Evolutionary conservation across 2,329 filamentous ascomycete genomes (phyloP).

Genomic region (Diplodia intermedia): DNA sequence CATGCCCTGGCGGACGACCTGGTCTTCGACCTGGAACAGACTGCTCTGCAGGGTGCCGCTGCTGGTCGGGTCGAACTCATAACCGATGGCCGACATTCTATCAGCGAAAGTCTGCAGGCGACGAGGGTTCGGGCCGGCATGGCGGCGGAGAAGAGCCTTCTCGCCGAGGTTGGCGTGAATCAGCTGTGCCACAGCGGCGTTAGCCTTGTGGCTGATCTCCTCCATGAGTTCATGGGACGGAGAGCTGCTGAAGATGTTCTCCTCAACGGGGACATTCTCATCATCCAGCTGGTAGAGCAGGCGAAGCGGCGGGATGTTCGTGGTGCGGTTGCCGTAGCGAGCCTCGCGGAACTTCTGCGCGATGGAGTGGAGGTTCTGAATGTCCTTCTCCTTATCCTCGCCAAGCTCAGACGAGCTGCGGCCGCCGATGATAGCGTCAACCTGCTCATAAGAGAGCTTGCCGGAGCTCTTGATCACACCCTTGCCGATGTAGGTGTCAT

Average conservation of each 20-base stretch:
- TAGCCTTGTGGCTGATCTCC: constrained; percentile 92
- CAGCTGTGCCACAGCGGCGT: constrained; percentile 86
- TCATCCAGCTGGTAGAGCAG: constrained; percentile 94
- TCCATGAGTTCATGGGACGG: constrained; percentile 91
- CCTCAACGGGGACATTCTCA: constrained; percentile 95
- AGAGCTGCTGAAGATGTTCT: constrained; percentile 94
- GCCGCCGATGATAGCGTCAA: constrained; percentile 79
- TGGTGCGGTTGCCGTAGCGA: constrained; percentile 79
- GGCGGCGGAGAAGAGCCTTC: constrained; percentile 89
- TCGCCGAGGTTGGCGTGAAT: constrained; percentile 80
- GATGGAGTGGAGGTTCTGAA: constrained; percentile 80
- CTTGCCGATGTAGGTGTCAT: constrained; percentile 93
- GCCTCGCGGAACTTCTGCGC: constrained; percentile 89
- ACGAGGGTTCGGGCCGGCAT: constrained; percentile 82
- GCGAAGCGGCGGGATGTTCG: constrained; percentile 83
- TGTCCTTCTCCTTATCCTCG: constrained; percentile 71
- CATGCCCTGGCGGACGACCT: constrained; percentile 93
- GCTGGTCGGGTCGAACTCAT: constrained; percentile 86
- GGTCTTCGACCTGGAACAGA: constrained; percentile 89
- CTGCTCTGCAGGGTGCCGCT: constrained; percentile 93
- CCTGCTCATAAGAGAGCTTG: constrained; percentile 83
- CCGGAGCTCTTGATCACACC: constrained; percentile 90
- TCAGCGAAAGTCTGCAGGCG: constrained; percentile 90
- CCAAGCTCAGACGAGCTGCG: constrained; percentile 66
- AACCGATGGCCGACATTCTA: constrained; percentile 89